Percentiles rank a stretch among this genome's conserved stretches.
phyloP scores from a whole-genome alignment of 2,329 filamentous ascomycete species.

The Venturia effusa region DNA sequence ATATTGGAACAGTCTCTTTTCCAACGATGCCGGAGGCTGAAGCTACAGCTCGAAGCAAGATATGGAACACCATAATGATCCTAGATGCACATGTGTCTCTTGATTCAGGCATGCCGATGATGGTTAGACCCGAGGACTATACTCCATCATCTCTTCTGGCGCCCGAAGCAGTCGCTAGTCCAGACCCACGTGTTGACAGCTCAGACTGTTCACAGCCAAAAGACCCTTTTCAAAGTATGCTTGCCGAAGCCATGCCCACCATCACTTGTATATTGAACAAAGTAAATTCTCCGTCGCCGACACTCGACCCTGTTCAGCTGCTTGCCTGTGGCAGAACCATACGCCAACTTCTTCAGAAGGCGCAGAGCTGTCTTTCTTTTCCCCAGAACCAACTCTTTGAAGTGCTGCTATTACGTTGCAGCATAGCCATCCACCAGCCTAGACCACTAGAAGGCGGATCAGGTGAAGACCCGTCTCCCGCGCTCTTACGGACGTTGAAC shows the following conservation, averaged over 20 bases:
- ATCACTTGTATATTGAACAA: neutral
- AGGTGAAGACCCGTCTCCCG: neutral
- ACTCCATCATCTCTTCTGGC: neutral
- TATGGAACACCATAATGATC: conserved; percentile 10
- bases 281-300: conserved; percentile 7
- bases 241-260: conserved; percentile 2
- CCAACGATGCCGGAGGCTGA: conserved; percentile 5
- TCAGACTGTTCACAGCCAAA: neutral
- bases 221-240: neutral
- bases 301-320: conserved; percentile 2
- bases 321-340: conserved; percentile 3
- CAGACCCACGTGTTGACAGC: neutral
- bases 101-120: conserved; percentile 8
- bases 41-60: neutral
- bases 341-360: conserved; percentile 3
- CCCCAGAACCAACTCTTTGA: neutral
- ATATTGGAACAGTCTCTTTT: conserved; percentile 1
- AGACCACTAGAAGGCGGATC: neutral
- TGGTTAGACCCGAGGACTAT: conserved; percentile 7
- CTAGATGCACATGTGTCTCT: conserved; percentile 3
- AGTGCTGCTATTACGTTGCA: neutral
- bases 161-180: neutral
- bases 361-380: neutral
- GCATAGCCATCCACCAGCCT: conserved; percentile 9
- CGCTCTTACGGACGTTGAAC: neutral